These are phyloP conservation scores for Russula virescens DNA, from an alignment of 768 basidiomycete species.

Conservation along the genomic window DNA sequence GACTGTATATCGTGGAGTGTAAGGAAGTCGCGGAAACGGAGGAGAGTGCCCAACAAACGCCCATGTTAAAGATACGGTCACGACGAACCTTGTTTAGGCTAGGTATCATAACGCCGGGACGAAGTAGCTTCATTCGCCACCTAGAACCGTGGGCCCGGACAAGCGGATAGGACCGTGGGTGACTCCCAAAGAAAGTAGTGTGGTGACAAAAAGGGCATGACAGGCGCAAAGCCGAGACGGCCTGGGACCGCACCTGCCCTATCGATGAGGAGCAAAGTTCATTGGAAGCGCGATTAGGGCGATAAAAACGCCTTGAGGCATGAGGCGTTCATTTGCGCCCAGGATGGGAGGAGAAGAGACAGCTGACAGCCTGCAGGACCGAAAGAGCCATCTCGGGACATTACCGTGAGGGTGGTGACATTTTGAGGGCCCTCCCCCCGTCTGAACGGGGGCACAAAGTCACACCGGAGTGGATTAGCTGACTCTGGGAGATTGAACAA, in stretches of 20 bases:
- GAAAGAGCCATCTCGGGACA: constrained; percentile 19
- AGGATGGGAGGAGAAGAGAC: constrained; percentile 25
- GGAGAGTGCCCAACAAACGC: constrained; percentile 8
- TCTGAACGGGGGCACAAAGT: constrained; percentile 11
- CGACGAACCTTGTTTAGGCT: constrained; percentile 21
- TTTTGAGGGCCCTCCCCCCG: constrained; percentile 13
- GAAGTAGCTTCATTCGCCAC: constrained; percentile 14
- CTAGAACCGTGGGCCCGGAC: constrained; percentile 23
- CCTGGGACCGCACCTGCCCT: constrained; percentile 21
- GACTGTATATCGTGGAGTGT: constrained; percentile 18
- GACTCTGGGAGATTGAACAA: constrained; percentile 14
- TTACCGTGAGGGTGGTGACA: constrained; percentile 23
- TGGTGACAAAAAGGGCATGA: constrained; percentile 18
- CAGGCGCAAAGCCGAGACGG: constrained; percentile 20
- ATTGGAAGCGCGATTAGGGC: constrained; percentile 24
- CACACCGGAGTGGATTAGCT: background rate
- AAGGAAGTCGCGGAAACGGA: constrained; percentile 22
- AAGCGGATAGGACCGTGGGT: constrained; percentile 21
- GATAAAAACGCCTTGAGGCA: constrained; percentile 24
- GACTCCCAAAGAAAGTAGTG: constrained; percentile 15
- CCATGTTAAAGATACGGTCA: constrained; percentile 23
- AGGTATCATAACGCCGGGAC: constrained; percentile 17
- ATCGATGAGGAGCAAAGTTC: constrained; percentile 24
- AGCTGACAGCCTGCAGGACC: constrained; percentile 23
- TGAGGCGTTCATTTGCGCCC: constrained; percentile 27